phyloP scores from a whole-genome alignment of 208 protist genomes.

The Wallacemonas sp. region DNA sequence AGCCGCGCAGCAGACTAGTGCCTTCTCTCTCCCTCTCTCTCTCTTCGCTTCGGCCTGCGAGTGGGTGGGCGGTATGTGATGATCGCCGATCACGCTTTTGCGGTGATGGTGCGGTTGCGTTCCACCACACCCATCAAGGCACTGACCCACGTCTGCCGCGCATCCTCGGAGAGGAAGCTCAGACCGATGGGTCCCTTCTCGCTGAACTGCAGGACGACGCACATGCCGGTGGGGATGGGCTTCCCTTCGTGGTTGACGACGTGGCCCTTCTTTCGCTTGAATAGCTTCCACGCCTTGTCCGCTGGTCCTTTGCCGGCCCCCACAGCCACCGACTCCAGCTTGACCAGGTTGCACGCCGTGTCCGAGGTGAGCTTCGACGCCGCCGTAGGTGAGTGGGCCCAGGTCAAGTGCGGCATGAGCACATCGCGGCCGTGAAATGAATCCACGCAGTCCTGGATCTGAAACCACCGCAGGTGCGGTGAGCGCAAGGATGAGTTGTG shows the following conservation, averaged over 20 bases:
- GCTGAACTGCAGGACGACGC: slow-evolving; percentile 52
- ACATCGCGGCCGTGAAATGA: slow-evolving; percentile 27
- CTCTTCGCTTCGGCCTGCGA: neutral
- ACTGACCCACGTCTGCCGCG: slow-evolving; percentile 61
- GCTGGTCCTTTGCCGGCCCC: slow-evolving; percentile 13
- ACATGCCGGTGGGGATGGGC: slow-evolving; percentile 40
- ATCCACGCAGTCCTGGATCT: slow-evolving; percentile 50
- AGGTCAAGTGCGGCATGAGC: slow-evolving; percentile 71
- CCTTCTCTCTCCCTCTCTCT: slow-evolving; percentile 14
- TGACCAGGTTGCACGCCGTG: slow-evolving; percentile 42
- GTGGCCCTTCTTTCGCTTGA: slow-evolving; percentile 13
- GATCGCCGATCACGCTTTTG: neutral
- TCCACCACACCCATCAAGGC: slow-evolving; percentile 73
- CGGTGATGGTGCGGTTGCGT: slow-evolving; percentile 39
- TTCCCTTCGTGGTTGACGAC: slow-evolving; percentile 41
- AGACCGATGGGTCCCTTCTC: slow-evolving; percentile 42
- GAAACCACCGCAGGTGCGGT: slow-evolving; percentile 64
- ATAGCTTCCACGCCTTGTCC: slow-evolving; percentile 12
- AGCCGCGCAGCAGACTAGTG: too few species aligned
- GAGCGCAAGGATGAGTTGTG: slow-evolving; percentile 24
- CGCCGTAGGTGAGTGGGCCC: slow-evolving; percentile 18
- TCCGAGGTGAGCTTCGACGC: slow-evolving; percentile 27
- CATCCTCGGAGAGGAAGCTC: slow-evolving; percentile 55
- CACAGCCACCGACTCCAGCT: slow-evolving; percentile 43
- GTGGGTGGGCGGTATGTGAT: neutral